Evolutionary conservation across 2,329 filamentous ascomycete genomes (phyloP).

Genomic region (Colletotrichum sp.): DNA sequence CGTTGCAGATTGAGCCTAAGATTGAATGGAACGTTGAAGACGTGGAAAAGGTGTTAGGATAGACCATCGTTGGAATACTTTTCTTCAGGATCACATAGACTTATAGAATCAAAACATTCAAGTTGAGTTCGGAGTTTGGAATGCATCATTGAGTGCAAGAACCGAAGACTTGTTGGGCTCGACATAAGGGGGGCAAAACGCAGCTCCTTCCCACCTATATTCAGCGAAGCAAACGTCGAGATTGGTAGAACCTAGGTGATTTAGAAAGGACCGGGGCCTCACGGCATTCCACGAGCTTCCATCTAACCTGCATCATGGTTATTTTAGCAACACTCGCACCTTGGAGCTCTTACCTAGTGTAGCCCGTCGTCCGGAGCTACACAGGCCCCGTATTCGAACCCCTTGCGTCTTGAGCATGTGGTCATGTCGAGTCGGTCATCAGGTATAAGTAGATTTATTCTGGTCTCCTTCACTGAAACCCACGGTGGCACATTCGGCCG

Average conservation of each 20-base stretch:
- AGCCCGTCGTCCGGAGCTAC: not conserved
- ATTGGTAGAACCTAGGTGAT: not conserved
- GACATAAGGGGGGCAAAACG: not conserved
- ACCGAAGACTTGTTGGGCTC: not conserved
- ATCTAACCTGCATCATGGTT: not conserved
- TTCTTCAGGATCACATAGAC: not conserved
- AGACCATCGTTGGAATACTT: not conserved
- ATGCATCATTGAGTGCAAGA: not conserved
- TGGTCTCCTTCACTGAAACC: not conserved
- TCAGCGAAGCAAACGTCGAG: not conserved
- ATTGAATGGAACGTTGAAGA: not conserved
- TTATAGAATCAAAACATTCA: not conserved
- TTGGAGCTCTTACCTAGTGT: not conserved
- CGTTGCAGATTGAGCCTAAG: conserved; percentile 9
- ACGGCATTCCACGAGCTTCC: not conserved
- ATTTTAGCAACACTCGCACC: not conserved
- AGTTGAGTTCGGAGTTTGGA: not conserved
- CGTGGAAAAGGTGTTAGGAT: not conserved
- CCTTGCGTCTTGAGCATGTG: not conserved
- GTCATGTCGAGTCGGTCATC: not conserved
- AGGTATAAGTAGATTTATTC: not conserved
- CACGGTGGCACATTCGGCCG: not conserved
- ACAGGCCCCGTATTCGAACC: not conserved
- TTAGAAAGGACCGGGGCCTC: not conserved
- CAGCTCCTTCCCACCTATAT: not conserved